phyloP scores from a whole-genome alignment of 2,329 filamentous ascomycete genomes.

The Rhinocladiella mackenziei region DNA sequence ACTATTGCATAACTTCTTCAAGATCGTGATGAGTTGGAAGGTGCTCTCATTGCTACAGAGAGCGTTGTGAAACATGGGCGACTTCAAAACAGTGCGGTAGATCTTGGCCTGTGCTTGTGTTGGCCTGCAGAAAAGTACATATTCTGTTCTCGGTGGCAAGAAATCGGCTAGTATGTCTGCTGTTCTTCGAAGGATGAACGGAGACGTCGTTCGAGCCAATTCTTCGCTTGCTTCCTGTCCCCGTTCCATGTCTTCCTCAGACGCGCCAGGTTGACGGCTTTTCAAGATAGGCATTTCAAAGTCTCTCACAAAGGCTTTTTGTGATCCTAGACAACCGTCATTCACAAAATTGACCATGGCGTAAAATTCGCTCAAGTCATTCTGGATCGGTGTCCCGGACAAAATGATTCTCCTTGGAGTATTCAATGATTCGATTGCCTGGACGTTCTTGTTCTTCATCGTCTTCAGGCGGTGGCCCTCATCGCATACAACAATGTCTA shows the following conservation, averaged over 20 bases:
- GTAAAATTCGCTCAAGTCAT: conserved; percentile 64
- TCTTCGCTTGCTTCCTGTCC: conserved; percentile 60
- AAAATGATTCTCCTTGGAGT: conserved; percentile 60
- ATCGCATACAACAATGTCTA: conserved; percentile 68
- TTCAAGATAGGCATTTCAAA: conserved; percentile 63
- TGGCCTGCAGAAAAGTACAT: conserved; percentile 63
- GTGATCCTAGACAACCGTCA: conserved; percentile 60
- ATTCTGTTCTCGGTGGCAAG: conserved; percentile 63
- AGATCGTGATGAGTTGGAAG: conserved; percentile 65
- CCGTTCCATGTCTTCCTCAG: conserved; percentile 58
- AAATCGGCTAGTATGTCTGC: conserved; percentile 64
- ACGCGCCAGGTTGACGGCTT: conserved; percentile 61
- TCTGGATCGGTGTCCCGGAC: conserved; percentile 65
- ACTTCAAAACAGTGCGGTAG: conserved; percentile 61
- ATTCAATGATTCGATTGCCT: conserved; percentile 61
- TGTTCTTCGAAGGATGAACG: conserved; percentile 63
- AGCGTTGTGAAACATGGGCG: conserved; percentile 59
- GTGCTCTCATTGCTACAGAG: conserved; percentile 58
- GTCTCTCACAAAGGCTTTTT: conserved; percentile 59
- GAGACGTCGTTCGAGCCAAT: conserved; percentile 56
- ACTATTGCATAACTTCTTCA: conserved; percentile 73
- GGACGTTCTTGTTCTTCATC: conserved; percentile 63
- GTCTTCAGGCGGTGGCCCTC: conserved; percentile 67
- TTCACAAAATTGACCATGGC: conserved; percentile 67
- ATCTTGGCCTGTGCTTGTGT: conserved; percentile 58